A percentile compares a stretch with the other conserved stretches of the same genome.
Evolutionary conservation across 805 yeast genomes (phyloP).

Genomic region (Myxozyma nipponensis): DNA sequence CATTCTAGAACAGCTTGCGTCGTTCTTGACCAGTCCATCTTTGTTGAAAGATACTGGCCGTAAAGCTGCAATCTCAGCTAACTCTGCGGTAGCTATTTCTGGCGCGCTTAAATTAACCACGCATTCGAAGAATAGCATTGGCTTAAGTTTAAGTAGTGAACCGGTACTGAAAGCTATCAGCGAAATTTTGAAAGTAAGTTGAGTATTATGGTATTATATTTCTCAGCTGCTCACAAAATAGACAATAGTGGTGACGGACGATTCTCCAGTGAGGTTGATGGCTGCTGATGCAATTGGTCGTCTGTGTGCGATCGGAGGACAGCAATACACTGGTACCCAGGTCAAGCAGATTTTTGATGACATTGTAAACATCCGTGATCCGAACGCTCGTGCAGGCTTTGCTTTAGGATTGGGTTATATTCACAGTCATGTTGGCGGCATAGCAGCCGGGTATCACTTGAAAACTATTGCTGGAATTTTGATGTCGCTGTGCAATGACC

Average conservation of each 20-base stretch:
- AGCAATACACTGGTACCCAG: conserved; percentile 29
- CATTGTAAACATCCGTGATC: conserved; percentile 62
- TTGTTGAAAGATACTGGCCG: conserved; percentile 36
- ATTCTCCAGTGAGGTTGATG: conserved; percentile 43
- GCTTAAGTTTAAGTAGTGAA: conserved; percentile 1
- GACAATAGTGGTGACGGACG: conserved; percentile 27
- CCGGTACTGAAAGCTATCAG: conserved; percentile 46
- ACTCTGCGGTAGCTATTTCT: conserved; percentile 61
- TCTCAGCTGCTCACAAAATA: not conserved
- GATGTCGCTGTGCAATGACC: conserved; percentile 62
- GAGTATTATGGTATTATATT: not conserved
- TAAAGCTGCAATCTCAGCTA: conserved; percentile 52
- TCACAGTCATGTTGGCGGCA: conserved; percentile 40
- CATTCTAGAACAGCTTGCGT: conserved; percentile 72
- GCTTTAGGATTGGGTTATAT: conserved; percentile 49
- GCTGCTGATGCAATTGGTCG: conserved; percentile 61
- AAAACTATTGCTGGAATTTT: conserved; percentile 53
- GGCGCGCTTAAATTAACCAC: conserved; percentile 40
- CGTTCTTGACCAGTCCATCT: conserved; percentile 46
- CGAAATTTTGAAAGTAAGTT: conserved; percentile 47
- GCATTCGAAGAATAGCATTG: conserved; percentile 6
- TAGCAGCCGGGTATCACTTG: conserved; percentile 41
- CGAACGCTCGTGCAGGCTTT: conserved; percentile 59
- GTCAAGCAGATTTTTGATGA: conserved; percentile 55
- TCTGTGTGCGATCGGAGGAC: conserved; percentile 37